phyloP scores from a whole-genome alignment of 169 alveolate genomes.

The Eimeria sp. region DNA sequence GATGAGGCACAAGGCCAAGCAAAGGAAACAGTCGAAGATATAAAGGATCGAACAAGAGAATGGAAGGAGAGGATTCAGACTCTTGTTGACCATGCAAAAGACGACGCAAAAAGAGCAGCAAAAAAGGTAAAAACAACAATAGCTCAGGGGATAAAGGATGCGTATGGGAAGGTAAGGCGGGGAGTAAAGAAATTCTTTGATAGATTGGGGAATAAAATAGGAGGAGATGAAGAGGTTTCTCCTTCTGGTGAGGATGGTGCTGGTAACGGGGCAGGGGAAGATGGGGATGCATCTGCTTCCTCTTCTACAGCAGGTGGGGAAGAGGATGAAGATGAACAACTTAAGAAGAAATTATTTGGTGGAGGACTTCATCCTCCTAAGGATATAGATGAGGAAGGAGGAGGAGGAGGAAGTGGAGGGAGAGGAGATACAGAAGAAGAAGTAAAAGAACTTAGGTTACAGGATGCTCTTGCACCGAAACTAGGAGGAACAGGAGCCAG shows the following conservation, averaged over 20 bases:
- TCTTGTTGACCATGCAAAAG: no score
- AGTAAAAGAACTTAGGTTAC: not conserved
- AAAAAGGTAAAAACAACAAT: not conserved
- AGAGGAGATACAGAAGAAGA: not conserved
- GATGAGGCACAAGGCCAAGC: not conserved
- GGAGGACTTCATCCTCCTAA: no score
- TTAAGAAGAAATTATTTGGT: not conserved
- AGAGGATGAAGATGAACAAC: not conserved
- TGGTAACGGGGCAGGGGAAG: no score
- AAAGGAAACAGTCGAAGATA: not conserved
- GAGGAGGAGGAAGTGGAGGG: not conserved
- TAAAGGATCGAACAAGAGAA: not conserved
- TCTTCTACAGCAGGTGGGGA: not conserved
- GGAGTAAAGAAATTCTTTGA: not conserved
- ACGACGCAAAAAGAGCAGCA: not conserved
- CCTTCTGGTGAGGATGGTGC: not conserved
- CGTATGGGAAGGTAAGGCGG: not conserved
- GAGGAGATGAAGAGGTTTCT: not conserved
- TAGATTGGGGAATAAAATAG: not conserved
- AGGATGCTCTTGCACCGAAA: not conserved
- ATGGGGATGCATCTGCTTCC: no score
- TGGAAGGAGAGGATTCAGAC: not conserved
- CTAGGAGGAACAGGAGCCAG: not conserved
- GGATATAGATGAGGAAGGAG: not conserved
- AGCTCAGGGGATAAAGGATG: not conserved